Evolutionary conservation across 345 rosid species (phyloP).

Genomic region (Rhizophora apiculata): DNA sequence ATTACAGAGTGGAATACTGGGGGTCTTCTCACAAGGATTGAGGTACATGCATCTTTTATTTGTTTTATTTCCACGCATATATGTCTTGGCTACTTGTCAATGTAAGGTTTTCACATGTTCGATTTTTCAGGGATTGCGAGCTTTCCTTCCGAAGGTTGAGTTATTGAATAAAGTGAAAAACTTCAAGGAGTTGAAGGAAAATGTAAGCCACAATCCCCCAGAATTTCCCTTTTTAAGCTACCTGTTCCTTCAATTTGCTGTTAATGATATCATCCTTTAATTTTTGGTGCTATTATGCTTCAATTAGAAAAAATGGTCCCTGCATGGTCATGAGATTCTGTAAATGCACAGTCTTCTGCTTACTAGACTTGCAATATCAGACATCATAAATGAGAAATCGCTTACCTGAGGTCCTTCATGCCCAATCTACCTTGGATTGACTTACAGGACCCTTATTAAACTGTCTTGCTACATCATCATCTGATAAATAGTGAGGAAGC

Average conservation of each 20-base stretch:
- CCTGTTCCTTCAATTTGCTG: background rate
- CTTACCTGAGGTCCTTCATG: background rate
- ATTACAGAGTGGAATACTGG: constrained; percentile 91
- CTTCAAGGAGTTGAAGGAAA: constrained; percentile 85
- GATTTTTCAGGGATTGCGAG: constrained; percentile 72
- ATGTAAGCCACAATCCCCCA: constrained; percentile 40
- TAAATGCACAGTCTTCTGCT: constrained; percentile 1
- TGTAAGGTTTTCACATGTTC: constrained; percentile 9
- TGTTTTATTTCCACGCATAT: background rate
- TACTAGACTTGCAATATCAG: constrained; percentile 3
- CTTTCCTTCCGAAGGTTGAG: constrained; percentile 82
- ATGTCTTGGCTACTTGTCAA: constrained; percentile 2
- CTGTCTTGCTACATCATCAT: background rate
- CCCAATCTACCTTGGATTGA: background rate
- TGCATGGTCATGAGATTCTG: background rate
- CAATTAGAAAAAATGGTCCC: background rate
- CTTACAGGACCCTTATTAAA: background rate
- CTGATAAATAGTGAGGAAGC: background rate
- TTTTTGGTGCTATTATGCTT: background rate
- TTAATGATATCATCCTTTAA: background rate
- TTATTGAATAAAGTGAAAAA: constrained; percentile 65
- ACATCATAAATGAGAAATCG: background rate
- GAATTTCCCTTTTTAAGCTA: constrained; percentile 9
- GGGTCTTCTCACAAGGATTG: constrained; percentile 82
- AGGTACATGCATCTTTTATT: constrained; percentile 39